phyloP scores from a whole-genome alignment of 2,329 filamentous ascomycete species.

The Penicillium sp. region DNA sequence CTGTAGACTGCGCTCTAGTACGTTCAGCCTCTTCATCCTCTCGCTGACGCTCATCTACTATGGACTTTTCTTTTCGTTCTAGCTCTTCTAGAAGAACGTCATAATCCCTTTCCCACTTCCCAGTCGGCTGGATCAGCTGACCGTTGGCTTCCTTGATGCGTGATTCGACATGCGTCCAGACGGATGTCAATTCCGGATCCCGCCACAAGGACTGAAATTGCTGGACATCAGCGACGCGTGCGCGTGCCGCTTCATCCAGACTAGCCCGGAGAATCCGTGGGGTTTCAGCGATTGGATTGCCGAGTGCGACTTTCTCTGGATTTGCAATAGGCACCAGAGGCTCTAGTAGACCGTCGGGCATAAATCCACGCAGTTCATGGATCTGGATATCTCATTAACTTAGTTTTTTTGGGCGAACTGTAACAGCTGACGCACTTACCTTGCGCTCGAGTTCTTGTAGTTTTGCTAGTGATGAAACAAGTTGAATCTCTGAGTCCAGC shows the following conservation, averaged over 20 bases:
- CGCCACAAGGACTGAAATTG: constrained; percentile 43
- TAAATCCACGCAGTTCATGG: constrained; percentile 42
- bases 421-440: constrained; percentile 14
- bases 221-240: constrained; percentile 38
- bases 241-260: constrained; percentile 35
- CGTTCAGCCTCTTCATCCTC: constrained; percentile 33
- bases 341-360: constrained; percentile 42
- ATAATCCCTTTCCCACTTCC: constrained; percentile 45
- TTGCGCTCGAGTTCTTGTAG: constrained; percentile 41
- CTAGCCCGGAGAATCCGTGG: constrained; percentile 37
- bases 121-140: constrained; percentile 35
- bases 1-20: constrained; percentile 25
- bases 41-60: constrained; percentile 25
- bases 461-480: constrained; percentile 41
- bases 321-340: constrained; percentile 41
- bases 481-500: constrained; percentile 36
- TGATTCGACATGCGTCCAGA: constrained; percentile 40
- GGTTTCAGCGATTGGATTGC: constrained; percentile 28
- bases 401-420: neutral
- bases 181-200: constrained; percentile 38
- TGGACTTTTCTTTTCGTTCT: constrained; percentile 26
- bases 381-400: constrained; percentile 32
- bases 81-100: constrained; percentile 33
- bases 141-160: constrained; percentile 40
- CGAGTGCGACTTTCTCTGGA: constrained; percentile 22